These are phyloP conservation scores for Wickerhamiella occidentalis DNA, from an alignment of 805 yeast genomes.

Conservation along the genomic window DNA sequence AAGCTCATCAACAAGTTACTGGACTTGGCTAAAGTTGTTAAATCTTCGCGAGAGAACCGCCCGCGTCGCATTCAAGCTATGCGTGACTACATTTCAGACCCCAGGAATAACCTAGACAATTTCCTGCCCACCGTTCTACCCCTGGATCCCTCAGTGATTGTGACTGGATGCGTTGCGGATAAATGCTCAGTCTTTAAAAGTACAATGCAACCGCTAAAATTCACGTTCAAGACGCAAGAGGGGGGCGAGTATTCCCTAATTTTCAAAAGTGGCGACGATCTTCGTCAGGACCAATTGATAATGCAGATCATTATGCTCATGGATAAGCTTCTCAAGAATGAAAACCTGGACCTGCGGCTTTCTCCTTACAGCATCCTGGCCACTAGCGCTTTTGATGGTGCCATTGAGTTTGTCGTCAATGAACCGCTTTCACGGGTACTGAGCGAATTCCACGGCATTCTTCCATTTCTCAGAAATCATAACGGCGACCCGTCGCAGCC, in stretches of 20 bases:
- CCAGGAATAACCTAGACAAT: slow-evolving; percentile 29
- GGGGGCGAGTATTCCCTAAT: slow-evolving; percentile 58
- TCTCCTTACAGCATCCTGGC: slow-evolving; percentile 87
- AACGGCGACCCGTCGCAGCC: slow-evolving; percentile 39
- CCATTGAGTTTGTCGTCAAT: slow-evolving; percentile 89
- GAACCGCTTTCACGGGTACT: slow-evolving; percentile 75
- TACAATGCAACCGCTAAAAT: slow-evolving; percentile 76
- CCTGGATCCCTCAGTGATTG: slow-evolving; percentile 62
- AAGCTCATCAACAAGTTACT: slow-evolving; percentile 56
- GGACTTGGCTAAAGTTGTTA: slow-evolving; percentile 50
- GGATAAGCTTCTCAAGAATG: slow-evolving; percentile 79
- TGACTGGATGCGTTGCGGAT: slow-evolving; percentile 66
- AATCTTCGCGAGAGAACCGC: slow-evolving; percentile 61
- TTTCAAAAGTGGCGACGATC: slow-evolving; percentile 92
- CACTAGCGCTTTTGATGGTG: slow-evolving; percentile 82
- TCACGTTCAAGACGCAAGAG: slow-evolving; percentile 51
- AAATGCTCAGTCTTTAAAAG: slow-evolving; percentile 83
- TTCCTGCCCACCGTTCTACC: slow-evolving; percentile 61
- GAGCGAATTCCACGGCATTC: slow-evolving; percentile 59
- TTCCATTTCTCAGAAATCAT: slow-evolving; percentile 55
- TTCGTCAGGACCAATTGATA: slow-evolving; percentile 94
- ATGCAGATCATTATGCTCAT: slow-evolving; percentile 82
- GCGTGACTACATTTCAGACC: slow-evolving; percentile 43
- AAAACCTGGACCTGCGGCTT: slow-evolving; percentile 74
- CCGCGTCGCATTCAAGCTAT: slow-evolving; percentile 61